Evolutionary conservation across 2,329 filamentous ascomycete genomes (phyloP).

Genomic region (Botrytis galanthina): DNA sequence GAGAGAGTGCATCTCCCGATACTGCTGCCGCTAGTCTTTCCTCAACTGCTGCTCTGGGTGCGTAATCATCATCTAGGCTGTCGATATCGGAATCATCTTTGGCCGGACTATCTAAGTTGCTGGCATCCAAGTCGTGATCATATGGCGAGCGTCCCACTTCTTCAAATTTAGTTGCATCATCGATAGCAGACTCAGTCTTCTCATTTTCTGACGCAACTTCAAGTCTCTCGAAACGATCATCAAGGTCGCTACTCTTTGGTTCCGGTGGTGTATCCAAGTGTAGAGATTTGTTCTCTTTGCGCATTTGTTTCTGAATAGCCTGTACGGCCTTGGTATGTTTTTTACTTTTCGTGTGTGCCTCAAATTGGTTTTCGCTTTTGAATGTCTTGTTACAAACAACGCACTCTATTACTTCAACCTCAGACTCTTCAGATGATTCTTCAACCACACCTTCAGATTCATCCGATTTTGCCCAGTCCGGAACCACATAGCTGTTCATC

Average conservation of each 20-base stretch:
- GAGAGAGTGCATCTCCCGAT: not conserved
- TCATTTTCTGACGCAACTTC: constrained; percentile 19
- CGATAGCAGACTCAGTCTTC: not conserved
- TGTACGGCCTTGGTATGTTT: constrained; percentile 89
- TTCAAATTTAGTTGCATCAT: not conserved
- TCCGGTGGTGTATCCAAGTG: constrained; percentile 42
- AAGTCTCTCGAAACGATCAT: constrained; percentile 29
- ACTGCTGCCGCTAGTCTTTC: not conserved
- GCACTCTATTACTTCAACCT: constrained; percentile 65
- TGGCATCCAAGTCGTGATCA: not conserved
- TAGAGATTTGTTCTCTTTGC: constrained; percentile 68
- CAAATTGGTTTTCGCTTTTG: constrained; percentile 87
- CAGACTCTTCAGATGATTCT: constrained; percentile 49
- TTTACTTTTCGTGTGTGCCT: constrained; percentile 93
- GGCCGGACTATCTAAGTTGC: not conserved
- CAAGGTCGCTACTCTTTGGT: constrained; percentile 14
- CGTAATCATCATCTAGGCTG: constrained; percentile 38
- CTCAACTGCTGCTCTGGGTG: constrained; percentile 35
- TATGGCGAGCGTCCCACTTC: not conserved
- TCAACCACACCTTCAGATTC: constrained; percentile 56
- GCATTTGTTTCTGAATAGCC: constrained; percentile 78
- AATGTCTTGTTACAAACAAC: constrained; percentile 76
- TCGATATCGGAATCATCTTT: constrained; percentile 22
- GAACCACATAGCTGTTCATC: constrained; percentile 60
- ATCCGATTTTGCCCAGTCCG: constrained; percentile 73